Evolutionary conservation across 768 basidiomycete genomes (phyloP).

Genomic region (Leccinellum rugosiceps): DNA sequence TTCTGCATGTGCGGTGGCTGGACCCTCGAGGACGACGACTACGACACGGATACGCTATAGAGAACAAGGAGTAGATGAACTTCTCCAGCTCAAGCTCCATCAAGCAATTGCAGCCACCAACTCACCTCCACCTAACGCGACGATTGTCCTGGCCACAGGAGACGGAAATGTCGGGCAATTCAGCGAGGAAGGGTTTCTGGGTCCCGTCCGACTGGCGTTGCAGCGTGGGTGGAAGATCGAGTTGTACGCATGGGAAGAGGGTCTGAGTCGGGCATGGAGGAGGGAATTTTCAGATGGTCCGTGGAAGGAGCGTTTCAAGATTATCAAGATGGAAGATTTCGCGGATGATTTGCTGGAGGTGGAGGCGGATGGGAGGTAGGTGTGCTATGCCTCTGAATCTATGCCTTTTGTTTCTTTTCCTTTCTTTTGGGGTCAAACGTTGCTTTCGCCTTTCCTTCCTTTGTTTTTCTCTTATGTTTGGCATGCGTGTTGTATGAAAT

Average conservation of each 20-base stretch:
- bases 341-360: slow-evolving; percentile 54
- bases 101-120: slow-evolving; percentile 77
- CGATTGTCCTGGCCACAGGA: slow-evolving; percentile 90
- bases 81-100: slow-evolving; percentile 88
- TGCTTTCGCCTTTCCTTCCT: background rate
- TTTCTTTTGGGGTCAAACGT: background rate
- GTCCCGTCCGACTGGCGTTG: slow-evolving; percentile 81
- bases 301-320: slow-evolving; percentile 43
- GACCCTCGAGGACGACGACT: slow-evolving; percentile 14
- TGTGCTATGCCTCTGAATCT: background rate
- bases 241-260: slow-evolving; percentile 87
- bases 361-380: slow-evolving; percentile 22
- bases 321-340: slow-evolving; percentile 68
- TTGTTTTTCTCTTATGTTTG: background rate
- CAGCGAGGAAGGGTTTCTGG: slow-evolving; percentile 89
- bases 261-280: slow-evolving; percentile 75
- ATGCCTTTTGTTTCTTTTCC: background rate
- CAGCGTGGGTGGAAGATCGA: slow-evolving; percentile 94
- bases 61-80: slow-evolving; percentile 94
- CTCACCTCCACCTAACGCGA: slow-evolving; percentile 58
- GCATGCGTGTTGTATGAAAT: background rate
- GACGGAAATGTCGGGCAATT: slow-evolving; percentile 93
- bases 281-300: slow-evolving; percentile 60
- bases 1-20: slow-evolving; percentile 12
- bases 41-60: slow-evolving; percentile 58